A percentile compares a stretch with the other conserved stretches of the same genome.
phyloP scores from a whole-genome alignment of 225 moss, liverwort and hornwort species.

The Antitrichia curtipendula region DNA sequence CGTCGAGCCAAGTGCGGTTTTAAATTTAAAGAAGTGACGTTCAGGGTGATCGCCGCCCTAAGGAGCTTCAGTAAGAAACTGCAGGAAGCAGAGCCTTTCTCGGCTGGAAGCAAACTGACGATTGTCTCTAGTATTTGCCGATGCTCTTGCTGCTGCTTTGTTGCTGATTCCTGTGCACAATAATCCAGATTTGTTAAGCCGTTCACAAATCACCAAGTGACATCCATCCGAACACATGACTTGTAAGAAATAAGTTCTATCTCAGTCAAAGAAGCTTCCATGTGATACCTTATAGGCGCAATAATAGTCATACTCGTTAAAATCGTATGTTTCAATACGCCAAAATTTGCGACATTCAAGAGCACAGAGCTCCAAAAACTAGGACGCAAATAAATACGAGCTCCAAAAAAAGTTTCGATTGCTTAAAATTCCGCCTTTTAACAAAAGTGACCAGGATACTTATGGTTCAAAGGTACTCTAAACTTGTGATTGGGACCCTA shows the following conservation, averaged over 20 bases:
- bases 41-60: slow-evolving; percentile 45
- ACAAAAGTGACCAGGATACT: background rate
- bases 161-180: background rate
- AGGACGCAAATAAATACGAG: background rate
- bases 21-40: slow-evolving; percentile 17
- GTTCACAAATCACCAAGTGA: background rate
- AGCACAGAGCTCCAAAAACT: background rate
- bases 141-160: background rate
- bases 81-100: slow-evolving; percentile 47
- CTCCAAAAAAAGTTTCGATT: background rate
- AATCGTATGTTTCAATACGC: background rate
- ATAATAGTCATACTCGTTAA: background rate
- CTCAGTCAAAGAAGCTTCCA: background rate
- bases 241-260: background rate
- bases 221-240: background rate
- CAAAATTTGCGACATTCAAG: background rate
- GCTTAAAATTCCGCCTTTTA: background rate
- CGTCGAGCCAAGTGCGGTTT: slow-evolving; percentile 52
- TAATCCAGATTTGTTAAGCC: background rate
- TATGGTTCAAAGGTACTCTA: background rate
- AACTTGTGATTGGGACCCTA: background rate
- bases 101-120: slow-evolving; percentile 60
- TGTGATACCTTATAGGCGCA: background rate
- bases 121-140: slow-evolving; percentile 56
- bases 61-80: slow-evolving; percentile 63